Base-by-base conservation (phyloP, 164 flowering plant genomes). In the Sedum album region DNA sequence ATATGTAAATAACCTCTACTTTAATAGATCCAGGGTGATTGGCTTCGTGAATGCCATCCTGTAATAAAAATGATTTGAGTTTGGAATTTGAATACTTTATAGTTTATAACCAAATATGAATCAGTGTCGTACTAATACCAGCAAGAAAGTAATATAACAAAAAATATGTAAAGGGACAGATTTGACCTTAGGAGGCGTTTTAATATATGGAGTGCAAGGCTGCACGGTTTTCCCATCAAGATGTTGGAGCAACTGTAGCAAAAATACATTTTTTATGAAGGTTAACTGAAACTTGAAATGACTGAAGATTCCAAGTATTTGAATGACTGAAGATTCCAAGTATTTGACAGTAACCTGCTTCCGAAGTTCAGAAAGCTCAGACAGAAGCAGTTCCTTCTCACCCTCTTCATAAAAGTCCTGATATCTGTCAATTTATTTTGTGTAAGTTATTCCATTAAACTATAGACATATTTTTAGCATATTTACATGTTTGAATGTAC, bases 381-480 rank as follows among this genome's bases (percentile, higher is more conserved):
- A 72, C 71, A 86, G 65, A 41, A 95, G 83, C 63, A 85, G 78
- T 62, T 92, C 94, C 69, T 89, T 87, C 84, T 95, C 99, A 46
- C 97, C 97, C 79, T 91, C 99, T 81, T 85, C 94, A 74, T 90
- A 92, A 66, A 92, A 92, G 31, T 92, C 97, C 76, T 95, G 97
- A 83, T 74, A 95, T 72, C 99, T 95, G 66, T 25, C 42, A 76
- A 71, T 41, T 17, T 1, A 10, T 26, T 55, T 2, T 7, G 9
- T 55, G 33, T 57, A 13, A 57, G 33, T 28, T 57, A 18, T 13
- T 57, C 20, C 33, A 38, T 35, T 62, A 70, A 4, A 75, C 44
- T 35, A 49, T 33, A n/a, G 14, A 67, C 62, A 6, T 66, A 44
- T 53, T 23, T 17, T 25, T 36, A 51, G 13, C 35, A 21, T 63